Base-by-base conservation (phyloP, 164 flowering plant genomes). In the Taxillus chinensis region DNA sequence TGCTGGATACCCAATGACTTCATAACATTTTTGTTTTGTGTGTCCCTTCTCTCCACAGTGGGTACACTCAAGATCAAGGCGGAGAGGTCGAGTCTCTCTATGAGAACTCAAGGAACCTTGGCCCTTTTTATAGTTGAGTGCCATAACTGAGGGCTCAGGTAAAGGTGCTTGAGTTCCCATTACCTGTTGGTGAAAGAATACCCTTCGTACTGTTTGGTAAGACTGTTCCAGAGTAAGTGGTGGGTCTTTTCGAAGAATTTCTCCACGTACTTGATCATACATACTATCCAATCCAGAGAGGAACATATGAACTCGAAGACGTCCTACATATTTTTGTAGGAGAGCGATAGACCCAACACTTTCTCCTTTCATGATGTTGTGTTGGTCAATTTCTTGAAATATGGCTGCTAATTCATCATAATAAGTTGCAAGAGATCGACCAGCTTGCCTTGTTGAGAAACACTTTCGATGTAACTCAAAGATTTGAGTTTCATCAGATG, bases 361-460 rank as follows among this genome's bases (percentile, higher is more conserved):
- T 48, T 14, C 51, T 12, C 12, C 51, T 12, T 8, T 4, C 5
- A 14, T 8, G 9, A 2, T 48, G 12, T 11, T 48, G 4, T 14
- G 9, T 4, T 48, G 51, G 12, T 48, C 51, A 12, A 48, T 48
- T 48, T 48, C 51, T 14, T 48, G 51, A 12, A 48, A 48, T 8
- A 48, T 48, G 12, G 14, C 9, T 4, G 51, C 11, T 48, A 8
- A 55, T 54, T 41, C 66, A 55, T 63, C 59, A 55, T 63, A 55
- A 16, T 54, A 63, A 6, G 66, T 55, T 14, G 52, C 52, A 49
- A 49, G 52, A 49, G 52, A 49, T 49, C 52, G 52, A 49, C 52
- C 52, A 49, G 14, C 14, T 49, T 49, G 52, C 14, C 14, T 49
- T 49, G 52, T 49, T 2, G 52, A 49, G 52, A 49, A 49, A 49